Evolutionary conservation across 2,329 filamentous ascomycete genomes (phyloP).

Genomic region (Xylaria multiplex): DNA sequence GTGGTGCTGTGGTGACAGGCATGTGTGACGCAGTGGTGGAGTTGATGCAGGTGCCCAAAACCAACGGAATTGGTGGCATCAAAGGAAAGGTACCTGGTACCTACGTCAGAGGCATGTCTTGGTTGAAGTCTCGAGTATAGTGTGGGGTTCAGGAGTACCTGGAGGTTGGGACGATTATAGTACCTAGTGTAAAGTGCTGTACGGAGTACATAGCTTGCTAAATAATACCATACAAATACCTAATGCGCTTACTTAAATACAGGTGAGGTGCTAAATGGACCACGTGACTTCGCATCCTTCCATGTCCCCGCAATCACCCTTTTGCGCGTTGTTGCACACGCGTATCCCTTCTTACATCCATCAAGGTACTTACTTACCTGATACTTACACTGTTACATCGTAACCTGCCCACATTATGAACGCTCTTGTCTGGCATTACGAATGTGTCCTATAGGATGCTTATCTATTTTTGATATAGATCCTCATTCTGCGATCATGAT

Average conservation of each 20-base stretch:
- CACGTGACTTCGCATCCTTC: conserved; percentile 45
- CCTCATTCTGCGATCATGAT: neutral
- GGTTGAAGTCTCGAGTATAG: neutral
- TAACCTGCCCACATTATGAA: conserved; percentile 3
- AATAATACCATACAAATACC: too few relatives aligned
- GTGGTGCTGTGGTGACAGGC: neutral
- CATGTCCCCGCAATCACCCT: conserved; percentile 27
- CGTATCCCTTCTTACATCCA: conserved; percentile 13
- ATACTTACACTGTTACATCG: neutral
- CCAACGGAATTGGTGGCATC: neutral
- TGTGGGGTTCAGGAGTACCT: conserved; percentile 1
- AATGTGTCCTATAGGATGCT: neutral
- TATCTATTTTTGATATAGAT: neutral
- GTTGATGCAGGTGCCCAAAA: conserved; percentile 20
- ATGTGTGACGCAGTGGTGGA: conserved; percentile 32
- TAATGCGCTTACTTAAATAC: too few relatives aligned
- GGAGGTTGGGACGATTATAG: neutral
- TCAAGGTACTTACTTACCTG: neutral
- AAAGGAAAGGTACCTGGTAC: neutral
- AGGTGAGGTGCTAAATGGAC: neutral
- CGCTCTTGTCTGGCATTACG: neutral
- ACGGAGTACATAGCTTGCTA: too few relatives aligned
- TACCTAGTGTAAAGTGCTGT: too few relatives aligned
- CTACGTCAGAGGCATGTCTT: neutral
- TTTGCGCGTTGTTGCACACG: conserved; percentile 30